Conservation (phyloP, 2,329 filamentous ascomycete genomes). For the Ophiostoma ulmi region DNA sequence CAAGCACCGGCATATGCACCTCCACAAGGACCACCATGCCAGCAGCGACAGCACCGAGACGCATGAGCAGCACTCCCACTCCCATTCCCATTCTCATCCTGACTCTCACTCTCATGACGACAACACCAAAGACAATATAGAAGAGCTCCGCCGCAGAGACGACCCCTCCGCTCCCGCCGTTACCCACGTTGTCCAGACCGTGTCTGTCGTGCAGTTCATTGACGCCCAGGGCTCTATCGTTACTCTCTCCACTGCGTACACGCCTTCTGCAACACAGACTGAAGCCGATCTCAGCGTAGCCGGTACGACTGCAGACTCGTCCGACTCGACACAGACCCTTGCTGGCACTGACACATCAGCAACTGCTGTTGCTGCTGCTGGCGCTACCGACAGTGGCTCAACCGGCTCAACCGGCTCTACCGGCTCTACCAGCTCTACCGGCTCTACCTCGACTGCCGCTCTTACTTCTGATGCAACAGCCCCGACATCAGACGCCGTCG, state of each 20-base stretch:
- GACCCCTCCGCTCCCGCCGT: slow-evolving; percentile 34
- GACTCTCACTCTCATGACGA: not conserved
- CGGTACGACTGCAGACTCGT: slow-evolving; percentile 13
- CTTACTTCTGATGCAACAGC: not conserved
- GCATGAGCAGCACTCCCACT: not conserved
- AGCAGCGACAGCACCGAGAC: slow-evolving; percentile 2
- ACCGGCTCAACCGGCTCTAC: no score
- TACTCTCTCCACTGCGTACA: slow-evolving; percentile 40
- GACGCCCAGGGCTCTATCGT: slow-evolving; percentile 45
- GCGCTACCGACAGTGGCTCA: not conserved
- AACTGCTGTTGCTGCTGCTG: not conserved
- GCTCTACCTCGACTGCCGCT: not conserved
- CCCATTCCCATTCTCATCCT: not conserved
- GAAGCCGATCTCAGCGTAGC: not conserved
- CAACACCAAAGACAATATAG: slow-evolving; percentile 5
- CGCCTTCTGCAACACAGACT: slow-evolving; percentile 36
- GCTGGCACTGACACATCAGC: slow-evolving; percentile 8
- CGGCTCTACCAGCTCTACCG: not conserved
- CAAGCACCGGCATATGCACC: slow-evolving; percentile 32
- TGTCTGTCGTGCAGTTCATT: slow-evolving; percentile 51
- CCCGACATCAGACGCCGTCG: not conserved
- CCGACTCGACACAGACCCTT: slow-evolving; percentile 13
- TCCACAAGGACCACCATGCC: slow-evolving; percentile 22
- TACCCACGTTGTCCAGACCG: slow-evolving; percentile 48
- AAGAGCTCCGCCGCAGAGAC: slow-evolving; percentile 31